These are phyloP conservation scores for Oropetium thomaeum DNA, from an alignment of 176 grass and related monocot species.

Conservation along the genomic window DNA sequence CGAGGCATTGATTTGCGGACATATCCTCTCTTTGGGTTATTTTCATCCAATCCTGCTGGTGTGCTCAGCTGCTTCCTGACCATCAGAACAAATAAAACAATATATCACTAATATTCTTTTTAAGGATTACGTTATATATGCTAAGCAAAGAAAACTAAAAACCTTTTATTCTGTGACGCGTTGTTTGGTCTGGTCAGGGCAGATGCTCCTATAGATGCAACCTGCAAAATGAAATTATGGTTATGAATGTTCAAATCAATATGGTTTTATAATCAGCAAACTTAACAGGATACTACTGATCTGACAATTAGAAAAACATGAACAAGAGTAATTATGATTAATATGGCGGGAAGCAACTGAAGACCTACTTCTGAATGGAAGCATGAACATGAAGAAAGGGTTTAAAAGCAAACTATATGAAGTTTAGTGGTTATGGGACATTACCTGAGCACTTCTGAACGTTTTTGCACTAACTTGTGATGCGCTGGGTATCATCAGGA, in stretches of 20 bases:
- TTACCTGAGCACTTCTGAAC: conserved; percentile 29
- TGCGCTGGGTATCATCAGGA: conserved; percentile 14
- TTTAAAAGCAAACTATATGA: background rate
- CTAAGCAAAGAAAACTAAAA: background rate
- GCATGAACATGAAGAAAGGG: background rate
- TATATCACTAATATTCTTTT: conserved; percentile 24
- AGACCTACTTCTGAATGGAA: background rate
- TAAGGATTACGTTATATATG: background rate
- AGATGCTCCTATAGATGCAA: conserved; percentile 16
- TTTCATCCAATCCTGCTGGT: conserved; percentile 9
- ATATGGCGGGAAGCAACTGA: background rate
- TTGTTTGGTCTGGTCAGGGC: conserved; percentile 5
- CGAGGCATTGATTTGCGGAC: conserved; percentile 16
- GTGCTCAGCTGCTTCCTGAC: conserved; percentile 44
- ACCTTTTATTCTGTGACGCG: conserved; percentile 46
- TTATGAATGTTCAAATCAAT: background rate
- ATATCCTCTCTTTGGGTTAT: conserved; percentile 4
- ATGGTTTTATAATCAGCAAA: background rate
- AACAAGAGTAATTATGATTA: background rate
- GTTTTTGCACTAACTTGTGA: conserved; percentile 32
- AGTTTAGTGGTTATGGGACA: background rate
- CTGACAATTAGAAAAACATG: background rate
- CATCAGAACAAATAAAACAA: conserved; percentile 25
- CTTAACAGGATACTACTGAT: background rate
- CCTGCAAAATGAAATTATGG: conserved; percentile 31